Evolutionary conservation across 2,329 filamentous ascomycete species (phyloP).

Genomic region (Epichloe uncinata): DNA sequence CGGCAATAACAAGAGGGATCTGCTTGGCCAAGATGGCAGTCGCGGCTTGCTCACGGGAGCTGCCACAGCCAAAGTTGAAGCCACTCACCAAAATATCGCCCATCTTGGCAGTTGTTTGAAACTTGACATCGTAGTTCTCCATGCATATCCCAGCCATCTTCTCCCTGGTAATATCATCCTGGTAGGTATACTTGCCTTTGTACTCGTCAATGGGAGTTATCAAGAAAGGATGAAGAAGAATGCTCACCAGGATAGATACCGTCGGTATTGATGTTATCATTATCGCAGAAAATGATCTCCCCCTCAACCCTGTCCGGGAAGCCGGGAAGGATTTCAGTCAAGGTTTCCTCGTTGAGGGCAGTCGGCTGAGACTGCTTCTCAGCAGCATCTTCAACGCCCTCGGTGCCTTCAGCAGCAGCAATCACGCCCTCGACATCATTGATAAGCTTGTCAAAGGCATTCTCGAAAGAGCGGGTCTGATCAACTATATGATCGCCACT

Average conservation of each 20-base stretch:
- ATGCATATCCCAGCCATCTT: constrained; percentile 86
- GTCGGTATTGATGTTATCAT: background rate
- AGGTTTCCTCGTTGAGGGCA: background rate
- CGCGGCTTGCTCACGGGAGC: constrained; percentile 60
- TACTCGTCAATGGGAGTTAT: background rate
- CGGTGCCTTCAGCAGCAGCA: constrained; percentile 34
- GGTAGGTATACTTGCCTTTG: constrained; percentile 67
- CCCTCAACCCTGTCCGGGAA: background rate
- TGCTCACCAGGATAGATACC: background rate
- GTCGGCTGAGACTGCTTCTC: background rate
- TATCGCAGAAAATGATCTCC: background rate
- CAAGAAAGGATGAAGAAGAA: background rate
- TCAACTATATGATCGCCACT: constrained; percentile 44
- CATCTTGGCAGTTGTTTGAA: constrained; percentile 46
- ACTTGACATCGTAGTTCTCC: constrained; percentile 78
- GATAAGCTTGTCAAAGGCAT: constrained; percentile 60
- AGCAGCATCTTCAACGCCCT: constrained; percentile 10
- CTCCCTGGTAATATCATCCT: constrained; percentile 63
- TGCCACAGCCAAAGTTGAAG: constrained; percentile 79
- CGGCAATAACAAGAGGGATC: constrained; percentile 68
- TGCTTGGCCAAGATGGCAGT: constrained; percentile 73
- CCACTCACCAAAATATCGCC: constrained; percentile 76
- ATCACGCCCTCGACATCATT: constrained; percentile 53
- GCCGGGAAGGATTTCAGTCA: constrained; percentile 8
- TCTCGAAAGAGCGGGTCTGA: constrained; percentile 40